These are phyloP conservation scores for Tetradesmus obliquus DNA, from an alignment of 139 green algal genomes.

Conservation along the genomic window DNA sequence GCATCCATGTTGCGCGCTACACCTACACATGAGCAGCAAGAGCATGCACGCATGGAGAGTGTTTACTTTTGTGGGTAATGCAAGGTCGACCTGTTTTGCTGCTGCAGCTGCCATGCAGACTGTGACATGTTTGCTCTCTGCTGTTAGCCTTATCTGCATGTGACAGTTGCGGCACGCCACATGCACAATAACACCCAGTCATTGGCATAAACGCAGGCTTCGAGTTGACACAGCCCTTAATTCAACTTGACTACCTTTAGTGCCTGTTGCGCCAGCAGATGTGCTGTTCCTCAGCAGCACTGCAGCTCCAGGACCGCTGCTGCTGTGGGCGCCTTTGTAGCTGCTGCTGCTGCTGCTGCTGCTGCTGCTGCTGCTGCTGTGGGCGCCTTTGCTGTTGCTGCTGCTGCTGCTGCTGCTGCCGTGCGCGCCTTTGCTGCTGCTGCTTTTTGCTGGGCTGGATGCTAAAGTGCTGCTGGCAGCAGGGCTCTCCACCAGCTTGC, in stretches of 20 bases:
- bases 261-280: too few species aligned
- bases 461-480: background rate
- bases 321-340: background rate
- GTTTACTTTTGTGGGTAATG: too few species aligned
- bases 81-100: background rate
- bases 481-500: background rate
- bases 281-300: too few species aligned
- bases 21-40: too few species aligned
- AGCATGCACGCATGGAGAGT: too few species aligned
- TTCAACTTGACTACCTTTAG: too few species aligned
- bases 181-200: background rate
- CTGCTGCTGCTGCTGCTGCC: conserved; percentile 14
- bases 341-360: conserved; percentile 20
- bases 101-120: background rate
- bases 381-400: background rate
- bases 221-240: too few species aligned
- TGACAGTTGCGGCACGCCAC: background rate
- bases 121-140: background rate
- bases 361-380: conserved; percentile 2
- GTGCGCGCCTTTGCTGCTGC: background rate
- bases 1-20: background rate
- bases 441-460: background rate
- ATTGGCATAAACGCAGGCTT: background rate
- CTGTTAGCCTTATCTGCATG: background rate
- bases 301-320: too few species aligned